These are phyloP conservation scores for Talaromyces borbonicus DNA, from an alignment of 495 filamentous ascomycete genomes.

Conservation along the genomic window DNA sequence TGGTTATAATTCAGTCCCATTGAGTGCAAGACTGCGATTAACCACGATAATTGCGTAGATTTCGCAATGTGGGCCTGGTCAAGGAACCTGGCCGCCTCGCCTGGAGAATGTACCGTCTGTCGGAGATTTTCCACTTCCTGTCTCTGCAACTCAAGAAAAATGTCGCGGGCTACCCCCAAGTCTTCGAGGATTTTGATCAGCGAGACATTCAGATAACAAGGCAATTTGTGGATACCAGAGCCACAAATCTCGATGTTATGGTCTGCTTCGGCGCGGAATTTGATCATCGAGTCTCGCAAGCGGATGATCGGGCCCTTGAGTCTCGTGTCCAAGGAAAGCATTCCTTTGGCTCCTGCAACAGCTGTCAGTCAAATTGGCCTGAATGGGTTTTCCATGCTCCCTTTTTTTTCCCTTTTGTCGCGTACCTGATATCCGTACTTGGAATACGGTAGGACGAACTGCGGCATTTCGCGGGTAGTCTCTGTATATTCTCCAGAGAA, in stretches of 20 bases:
- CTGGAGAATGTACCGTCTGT: conserved; percentile 37
- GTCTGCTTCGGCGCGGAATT: conserved; percentile 50
- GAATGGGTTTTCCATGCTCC: conserved; percentile 1
- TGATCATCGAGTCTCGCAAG: conserved; percentile 67
- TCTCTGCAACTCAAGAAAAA: conserved; percentile 53
- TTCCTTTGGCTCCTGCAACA: conserved; percentile 53
- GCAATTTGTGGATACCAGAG: conserved; percentile 50
- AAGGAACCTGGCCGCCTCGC: conserved; percentile 55
- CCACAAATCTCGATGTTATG: conserved; percentile 66
- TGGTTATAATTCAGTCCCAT: conserved; percentile 49
- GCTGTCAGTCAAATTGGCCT: background rate
- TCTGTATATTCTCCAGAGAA: conserved; percentile 8
- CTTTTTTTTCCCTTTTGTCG: background rate
- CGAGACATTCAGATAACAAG: conserved; percentile 62
- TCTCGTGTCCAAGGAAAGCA: conserved; percentile 55
- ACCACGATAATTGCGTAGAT: conserved; percentile 41
- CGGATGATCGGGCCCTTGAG: conserved; percentile 44
- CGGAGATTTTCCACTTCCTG: conserved; percentile 47
- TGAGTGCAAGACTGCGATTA: conserved; percentile 45
- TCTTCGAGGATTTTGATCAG: conserved; percentile 81
- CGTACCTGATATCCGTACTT: conserved; percentile 57
- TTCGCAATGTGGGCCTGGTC: conserved; percentile 44
- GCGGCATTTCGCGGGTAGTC: conserved; percentile 4
- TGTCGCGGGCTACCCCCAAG: conserved; percentile 39
- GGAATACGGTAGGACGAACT: conserved; percentile 44